These are phyloP conservation scores for Paxillus rubicundulus DNA, from an alignment of 768 basidiomycete genomes.

Conservation along the genomic window DNA sequence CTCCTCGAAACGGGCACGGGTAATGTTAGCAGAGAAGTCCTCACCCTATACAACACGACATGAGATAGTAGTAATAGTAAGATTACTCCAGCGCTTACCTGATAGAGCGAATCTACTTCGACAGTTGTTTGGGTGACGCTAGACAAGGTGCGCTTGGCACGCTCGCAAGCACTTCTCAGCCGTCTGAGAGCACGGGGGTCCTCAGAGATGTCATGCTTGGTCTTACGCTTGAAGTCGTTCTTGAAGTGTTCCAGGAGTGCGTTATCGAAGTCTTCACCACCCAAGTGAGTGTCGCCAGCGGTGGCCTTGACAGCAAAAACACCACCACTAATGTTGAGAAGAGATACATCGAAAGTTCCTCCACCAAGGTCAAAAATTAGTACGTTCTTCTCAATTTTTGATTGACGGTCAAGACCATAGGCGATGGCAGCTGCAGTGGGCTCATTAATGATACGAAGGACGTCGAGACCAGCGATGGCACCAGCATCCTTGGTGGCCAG, in stretches of 20 bases:
- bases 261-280: conserved; percentile 99
- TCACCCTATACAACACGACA: conserved; percentile 64
- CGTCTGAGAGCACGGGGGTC: conserved; percentile 97
- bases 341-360: conserved; percentile 99
- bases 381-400: conserved; percentile 94
- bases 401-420: conserved; percentile 95
- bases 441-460: conserved; percentile 99
- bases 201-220: conserved; percentile 94
- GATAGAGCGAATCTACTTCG: conserved; percentile 98
- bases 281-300: conserved; percentile 98
- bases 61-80: conserved; percentile 4
- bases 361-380: conserved; percentile 99
- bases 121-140: conserved; percentile 98
- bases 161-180: conserved; percentile 95
- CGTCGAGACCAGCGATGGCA: conserved; percentile 95
- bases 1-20: conserved; percentile 99
- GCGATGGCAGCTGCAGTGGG: conserved; percentile 99
- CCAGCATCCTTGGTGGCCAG: conserved; percentile 99
- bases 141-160: conserved; percentile 98
- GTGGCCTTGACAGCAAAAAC: conserved; percentile 99
- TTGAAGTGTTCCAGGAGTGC: conserved; percentile 98
- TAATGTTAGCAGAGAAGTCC: conserved; percentile 98
- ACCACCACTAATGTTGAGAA: conserved; percentile 96
- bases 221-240: conserved; percentile 98
- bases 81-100: conserved; percentile 45